These are phyloP conservation scores for Litsea cubeba DNA, from an alignment of 164 flowering plant genomes.

Conservation along the genomic window DNA sequence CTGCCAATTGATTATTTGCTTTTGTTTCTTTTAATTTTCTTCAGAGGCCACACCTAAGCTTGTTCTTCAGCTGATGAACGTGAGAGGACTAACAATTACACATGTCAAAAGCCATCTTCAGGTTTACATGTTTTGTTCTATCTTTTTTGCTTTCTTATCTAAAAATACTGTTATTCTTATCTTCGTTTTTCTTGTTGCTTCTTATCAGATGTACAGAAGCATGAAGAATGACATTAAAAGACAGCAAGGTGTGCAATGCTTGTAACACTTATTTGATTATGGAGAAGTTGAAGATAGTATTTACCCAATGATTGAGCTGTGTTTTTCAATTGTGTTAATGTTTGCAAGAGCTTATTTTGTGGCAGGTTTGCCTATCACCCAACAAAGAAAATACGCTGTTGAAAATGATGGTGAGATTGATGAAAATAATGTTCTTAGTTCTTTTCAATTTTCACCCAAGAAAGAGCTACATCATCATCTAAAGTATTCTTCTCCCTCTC, in stretches of 20 bases:
- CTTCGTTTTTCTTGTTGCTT: not conserved
- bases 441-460: not conserved
- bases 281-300: not conserved
- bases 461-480: not conserved
- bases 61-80: slow-evolving; percentile 82
- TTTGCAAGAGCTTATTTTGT: not conserved
- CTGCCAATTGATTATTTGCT: not conserved
- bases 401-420: slow-evolving; percentile 6
- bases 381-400: not conserved
- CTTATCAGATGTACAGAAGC: slow-evolving; percentile 65
- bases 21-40: not conserved
- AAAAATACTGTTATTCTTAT: not conserved
- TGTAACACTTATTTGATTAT: too few species aligned
- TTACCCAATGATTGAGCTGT: not conserved
- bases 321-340: too few species aligned
- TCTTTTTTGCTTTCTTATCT: not conserved
- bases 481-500: not conserved
- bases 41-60: slow-evolving; percentile 90
- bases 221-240: slow-evolving; percentile 47
- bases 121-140: slow-evolving; percentile 30
- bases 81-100: slow-evolving; percentile 77
- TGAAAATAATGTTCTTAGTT: not conserved
- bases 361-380: not conserved
- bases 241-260: slow-evolving; percentile 32
- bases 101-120: slow-evolving; percentile 97